Conservation (phyloP, 2,329 filamentous ascomycete genomes). For the Teratosphaeria epicoccoides region DNA sequence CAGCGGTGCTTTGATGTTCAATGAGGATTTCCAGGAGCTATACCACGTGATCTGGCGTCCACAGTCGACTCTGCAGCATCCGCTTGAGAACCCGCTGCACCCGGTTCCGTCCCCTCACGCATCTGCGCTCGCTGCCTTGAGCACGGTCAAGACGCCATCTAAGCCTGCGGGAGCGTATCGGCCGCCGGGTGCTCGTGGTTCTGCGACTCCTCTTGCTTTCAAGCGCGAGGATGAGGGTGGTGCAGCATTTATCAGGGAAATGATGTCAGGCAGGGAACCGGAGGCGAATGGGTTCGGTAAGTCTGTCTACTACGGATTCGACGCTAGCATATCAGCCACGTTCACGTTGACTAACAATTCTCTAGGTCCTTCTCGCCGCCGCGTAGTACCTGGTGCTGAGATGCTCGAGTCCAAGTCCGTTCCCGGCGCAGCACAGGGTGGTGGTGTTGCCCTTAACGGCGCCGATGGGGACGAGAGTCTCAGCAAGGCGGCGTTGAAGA, state of each 20-base stretch:
- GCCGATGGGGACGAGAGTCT: conserved; percentile 60
- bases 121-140: conserved; percentile 72
- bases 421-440: conserved; percentile 58
- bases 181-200: conserved; percentile 83
- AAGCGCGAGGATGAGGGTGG: conserved; percentile 97
- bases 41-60: conserved; percentile 85
- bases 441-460: conserved; percentile 51
- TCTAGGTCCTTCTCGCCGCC: conserved; percentile 44
- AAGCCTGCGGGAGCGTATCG: conserved; percentile 97
- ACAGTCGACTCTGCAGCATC: conserved; percentile 50
- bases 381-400: conserved; percentile 81
- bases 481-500: conserved; percentile 80
- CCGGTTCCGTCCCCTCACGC: conserved; percentile 67
- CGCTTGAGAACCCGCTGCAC: conserved; percentile 59
- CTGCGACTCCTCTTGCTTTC: conserved; percentile 82
- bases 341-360: background rate
- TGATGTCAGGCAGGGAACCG: conserved; percentile 41
- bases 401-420: conserved; percentile 48
- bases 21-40: conserved; percentile 86
- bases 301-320: background rate
- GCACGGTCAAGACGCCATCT: conserved; percentile 81
- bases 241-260: conserved; percentile 74
- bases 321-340: no score
- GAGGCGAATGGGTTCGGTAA: conserved; percentile 64
- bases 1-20: conserved; percentile 80